Conservation (phyloP, 108 stramenopile species). For the Epipyxis sp. region DNA sequence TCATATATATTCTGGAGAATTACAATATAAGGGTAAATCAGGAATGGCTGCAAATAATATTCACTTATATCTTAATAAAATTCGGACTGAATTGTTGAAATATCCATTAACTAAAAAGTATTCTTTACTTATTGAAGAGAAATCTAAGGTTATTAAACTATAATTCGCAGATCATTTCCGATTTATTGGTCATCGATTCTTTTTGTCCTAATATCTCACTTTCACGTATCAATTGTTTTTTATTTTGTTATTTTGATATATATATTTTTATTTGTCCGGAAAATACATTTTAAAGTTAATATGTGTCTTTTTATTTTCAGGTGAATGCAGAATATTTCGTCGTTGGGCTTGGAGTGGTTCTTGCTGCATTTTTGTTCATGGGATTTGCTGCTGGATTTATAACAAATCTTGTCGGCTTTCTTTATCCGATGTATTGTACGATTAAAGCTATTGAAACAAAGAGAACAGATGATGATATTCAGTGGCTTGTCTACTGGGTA, state of each 20-base stretch:
- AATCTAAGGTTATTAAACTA: not conserved
- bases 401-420: not conserved
- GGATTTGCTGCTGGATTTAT: not conserved
- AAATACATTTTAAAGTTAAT: too few species aligned
- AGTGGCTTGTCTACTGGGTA: slow-evolving; percentile 3
- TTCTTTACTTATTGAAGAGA: not conserved
- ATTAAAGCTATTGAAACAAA: not conserved
- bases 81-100: not conserved
- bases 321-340: slow-evolving; percentile 17
- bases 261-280: too few species aligned
- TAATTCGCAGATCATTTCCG: too few species aligned
- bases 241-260: too few species aligned
- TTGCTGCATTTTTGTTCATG: not conserved
- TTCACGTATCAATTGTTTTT: too few species aligned
- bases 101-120: not conserved
- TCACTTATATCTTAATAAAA: not conserved
- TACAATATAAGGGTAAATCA: too few species aligned
- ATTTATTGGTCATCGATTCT: too few species aligned
- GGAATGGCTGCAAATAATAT: too few species aligned
- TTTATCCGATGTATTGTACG: slow-evolving; percentile 1
- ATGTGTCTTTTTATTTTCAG: too few species aligned
- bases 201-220: too few species aligned
- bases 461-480: not conserved
- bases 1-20: too few species aligned
- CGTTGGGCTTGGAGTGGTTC: not conserved